Evolutionary conservation across 192 early-diverging fungal species (phyloP).

Genomic region (Coemansia sp.): DNA sequence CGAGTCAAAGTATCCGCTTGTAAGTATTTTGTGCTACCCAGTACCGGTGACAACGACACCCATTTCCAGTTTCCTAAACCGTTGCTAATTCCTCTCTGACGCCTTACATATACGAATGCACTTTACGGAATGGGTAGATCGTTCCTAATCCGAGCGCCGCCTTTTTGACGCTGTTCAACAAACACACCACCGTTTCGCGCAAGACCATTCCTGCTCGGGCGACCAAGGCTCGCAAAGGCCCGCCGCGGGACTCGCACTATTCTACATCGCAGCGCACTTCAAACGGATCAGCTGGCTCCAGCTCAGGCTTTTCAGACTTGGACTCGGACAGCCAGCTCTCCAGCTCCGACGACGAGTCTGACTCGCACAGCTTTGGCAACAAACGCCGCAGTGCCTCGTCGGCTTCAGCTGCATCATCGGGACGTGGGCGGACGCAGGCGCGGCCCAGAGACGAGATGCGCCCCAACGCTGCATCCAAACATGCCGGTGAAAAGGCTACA

Average conservation of each 20-base stretch:
- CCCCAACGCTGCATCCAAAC: neutral
- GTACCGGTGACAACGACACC: neutral
- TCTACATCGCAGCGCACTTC: slow-evolving; percentile 7
- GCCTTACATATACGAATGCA: neutral
- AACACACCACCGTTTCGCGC: slow-evolving; percentile 30
- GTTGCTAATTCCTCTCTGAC: neutral
- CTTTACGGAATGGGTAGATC: slow-evolving; percentile 6
- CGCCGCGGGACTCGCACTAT: slow-evolving; percentile 26
- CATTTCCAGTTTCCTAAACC: neutral
- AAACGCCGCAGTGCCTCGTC: slow-evolving; percentile 14
- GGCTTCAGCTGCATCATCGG: slow-evolving; percentile 3
- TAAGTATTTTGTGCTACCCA: neutral
- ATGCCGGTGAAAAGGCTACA: neutral
- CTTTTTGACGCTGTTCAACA: slow-evolving; percentile 40
- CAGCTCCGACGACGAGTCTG: slow-evolving; percentile 15
- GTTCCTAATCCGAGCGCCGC: slow-evolving; percentile 28
- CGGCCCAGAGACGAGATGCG: neutral
- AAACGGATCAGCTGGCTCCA: neutral
- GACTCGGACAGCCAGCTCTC: slow-evolving; percentile 12
- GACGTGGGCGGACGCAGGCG: neutral
- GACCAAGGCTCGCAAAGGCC: slow-evolving; percentile 47
- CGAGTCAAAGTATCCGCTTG: slow-evolving; percentile 22
- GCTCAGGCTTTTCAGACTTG: slow-evolving; percentile 14
- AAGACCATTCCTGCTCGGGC: slow-evolving; percentile 41
- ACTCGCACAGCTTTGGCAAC: slow-evolving; percentile 6